phyloP scores from a whole-genome alignment of 169 alveolate species.

The Cryptosporidium bovis region DNA sequence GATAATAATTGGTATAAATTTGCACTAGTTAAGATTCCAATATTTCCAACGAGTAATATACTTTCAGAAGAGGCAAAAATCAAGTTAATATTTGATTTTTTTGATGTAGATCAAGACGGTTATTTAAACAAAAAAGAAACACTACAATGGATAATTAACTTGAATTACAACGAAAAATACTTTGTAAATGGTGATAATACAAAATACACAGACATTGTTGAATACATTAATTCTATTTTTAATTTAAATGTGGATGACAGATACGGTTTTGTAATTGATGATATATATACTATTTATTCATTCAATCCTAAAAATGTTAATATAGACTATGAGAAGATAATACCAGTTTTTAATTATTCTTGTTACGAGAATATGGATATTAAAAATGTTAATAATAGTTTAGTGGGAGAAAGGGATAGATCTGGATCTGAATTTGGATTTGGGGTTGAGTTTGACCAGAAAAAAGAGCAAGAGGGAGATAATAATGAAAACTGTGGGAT shows the following conservation, averaged over 20 bases:
- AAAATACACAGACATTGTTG: slow-evolving; percentile 75
- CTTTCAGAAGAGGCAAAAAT: slow-evolving; percentile 74
- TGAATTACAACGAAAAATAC: slow-evolving; percentile 39
- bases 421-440: not conserved
- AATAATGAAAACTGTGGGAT: not conserved
- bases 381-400: slow-evolving; percentile 49
- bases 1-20: slow-evolving; percentile 70
- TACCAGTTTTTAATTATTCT: slow-evolving; percentile 62
- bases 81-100: slow-evolving; percentile 75
- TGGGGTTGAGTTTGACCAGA: not conserved
- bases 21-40: slow-evolving; percentile 77
- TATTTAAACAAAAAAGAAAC: slow-evolving; percentile 55
- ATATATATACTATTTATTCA: slow-evolving; percentile 72
- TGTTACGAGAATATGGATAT: slow-evolving; percentile 29
- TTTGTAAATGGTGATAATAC: slow-evolving; percentile 31
- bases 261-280: slow-evolving; percentile 74
- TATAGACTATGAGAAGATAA: slow-evolving; percentile 76
- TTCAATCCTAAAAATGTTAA: slow-evolving; percentile 76
- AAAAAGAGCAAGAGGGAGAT: not conserved
- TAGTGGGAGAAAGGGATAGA: not conserved
- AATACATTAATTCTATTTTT: slow-evolving; percentile 74
- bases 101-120: slow-evolving; percentile 75
- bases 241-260: slow-evolving; percentile 74
- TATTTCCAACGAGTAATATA: slow-evolving; percentile 77
- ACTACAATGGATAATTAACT: slow-evolving; percentile 32